Evolutionary conservation across 345 rosid species (phyloP), one percentile per base, ranked within the genome.

Genomic region (Citrus maxima): DNA sequence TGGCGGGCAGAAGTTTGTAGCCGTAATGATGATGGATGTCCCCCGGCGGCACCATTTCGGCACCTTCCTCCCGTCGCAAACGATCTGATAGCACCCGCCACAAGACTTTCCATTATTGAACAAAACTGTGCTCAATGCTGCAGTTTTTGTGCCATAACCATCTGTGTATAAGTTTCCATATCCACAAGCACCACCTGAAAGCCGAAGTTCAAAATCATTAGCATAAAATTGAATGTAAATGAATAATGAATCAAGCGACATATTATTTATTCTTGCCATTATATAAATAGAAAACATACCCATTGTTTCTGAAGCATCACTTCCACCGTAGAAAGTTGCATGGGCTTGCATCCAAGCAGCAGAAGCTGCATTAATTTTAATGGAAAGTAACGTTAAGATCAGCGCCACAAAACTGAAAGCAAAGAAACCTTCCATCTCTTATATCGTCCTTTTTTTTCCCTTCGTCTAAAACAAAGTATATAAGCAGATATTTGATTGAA

Each of bases 1-100:
- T 2, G 98, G 98, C 9, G 98, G 98, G 79, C 98, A 93, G 74
- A 89, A 91, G 78, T 93, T 93, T 37, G 93, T 91, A 24, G 96
- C 96, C 0, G 95, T 93, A 56, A 93, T 86, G 51, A 91, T 86
- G 46, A 91, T 88, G 59, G 74, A 87, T 71, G 80, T 89, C 18
- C 96, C 93, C 64, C 79, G 82, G 70, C 82, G 90, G 70, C 92
- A 91, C 95, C 95, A 93, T 58, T 82, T 82, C 2, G 90, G 93
- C 67, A 86, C 94, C 82, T 85, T 73, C 40, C 76, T 62, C 1
- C 83, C 81, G 25, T 87, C 87, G 5, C 95, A 93, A 34, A 90
- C 85, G 3, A 93, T 86, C 75, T 91, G 92, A 72, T 89, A 90
- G 83, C 97, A 90, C 18, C 93, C 88, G 0, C 97, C 91, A 22